Evolutionary conservation across 164 flowering plant genomes (phyloP).

Genomic region (Macadamia tetraphylla): DNA sequence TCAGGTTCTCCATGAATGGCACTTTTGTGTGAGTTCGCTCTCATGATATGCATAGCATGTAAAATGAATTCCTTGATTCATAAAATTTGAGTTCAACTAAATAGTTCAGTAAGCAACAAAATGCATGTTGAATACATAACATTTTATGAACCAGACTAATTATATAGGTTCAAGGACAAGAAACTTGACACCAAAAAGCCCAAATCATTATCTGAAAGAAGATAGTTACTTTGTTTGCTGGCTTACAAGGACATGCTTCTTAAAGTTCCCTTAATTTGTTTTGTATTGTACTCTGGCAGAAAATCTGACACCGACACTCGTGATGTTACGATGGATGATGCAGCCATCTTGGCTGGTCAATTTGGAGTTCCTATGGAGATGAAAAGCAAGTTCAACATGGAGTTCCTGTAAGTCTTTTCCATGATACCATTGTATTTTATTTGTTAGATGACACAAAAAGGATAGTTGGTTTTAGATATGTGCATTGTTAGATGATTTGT

Average conservation of each 20-base stretch:
- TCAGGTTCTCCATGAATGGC: conserved; percentile 76
- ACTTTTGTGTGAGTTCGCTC: conserved; percentile 51
- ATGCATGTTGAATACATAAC: too few species aligned
- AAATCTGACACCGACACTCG: conserved; percentile 45
- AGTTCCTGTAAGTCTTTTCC: conserved; percentile 52
- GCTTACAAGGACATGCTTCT: too few species aligned
- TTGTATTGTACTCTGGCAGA: conserved; percentile 29
- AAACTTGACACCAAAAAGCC: too few species aligned
- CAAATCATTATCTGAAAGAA: too few species aligned
- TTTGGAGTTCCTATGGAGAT: conserved; percentile 70
- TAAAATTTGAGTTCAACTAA: too few species aligned
- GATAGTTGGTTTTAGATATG: too few species aligned
- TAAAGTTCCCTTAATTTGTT: neutral
- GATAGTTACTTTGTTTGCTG: too few species aligned
- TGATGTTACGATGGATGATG: conserved; percentile 71
- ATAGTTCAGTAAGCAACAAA: too few species aligned
- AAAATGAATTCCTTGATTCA: too few species aligned
- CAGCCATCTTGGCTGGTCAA: conserved; percentile 61
- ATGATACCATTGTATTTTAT: neutral
- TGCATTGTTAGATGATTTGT: neutral
- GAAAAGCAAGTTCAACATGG: conserved; percentile 49
- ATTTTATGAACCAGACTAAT: too few species aligned
- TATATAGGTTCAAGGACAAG: too few species aligned
- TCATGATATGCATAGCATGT: neutral
- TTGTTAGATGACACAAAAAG: neutral